Evolutionary conservation across 2,329 filamentous ascomycete genomes (phyloP).

Genomic region (Curvularia sp.): DNA sequence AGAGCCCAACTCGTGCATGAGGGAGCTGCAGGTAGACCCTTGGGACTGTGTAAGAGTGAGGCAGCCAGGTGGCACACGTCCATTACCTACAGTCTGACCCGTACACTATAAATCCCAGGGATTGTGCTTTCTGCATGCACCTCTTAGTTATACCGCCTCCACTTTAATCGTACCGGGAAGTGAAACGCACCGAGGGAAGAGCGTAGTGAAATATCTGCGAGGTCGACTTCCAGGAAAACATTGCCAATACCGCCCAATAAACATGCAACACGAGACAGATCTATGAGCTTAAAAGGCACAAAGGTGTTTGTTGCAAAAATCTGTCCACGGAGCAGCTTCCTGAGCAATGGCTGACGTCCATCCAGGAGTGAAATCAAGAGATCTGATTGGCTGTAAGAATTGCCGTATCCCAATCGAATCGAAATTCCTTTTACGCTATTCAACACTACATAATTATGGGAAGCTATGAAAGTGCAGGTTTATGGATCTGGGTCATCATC

Average conservation of each 20-base stretch:
- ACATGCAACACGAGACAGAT: not conserved
- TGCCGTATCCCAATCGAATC: constrained; percentile 14
- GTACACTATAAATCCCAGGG: not conserved
- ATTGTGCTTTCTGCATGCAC: not conserved
- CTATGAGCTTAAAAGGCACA: not conserved
- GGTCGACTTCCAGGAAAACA: not conserved
- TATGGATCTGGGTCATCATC: not conserved
- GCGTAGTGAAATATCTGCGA: not conserved
- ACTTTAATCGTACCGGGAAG: not conserved
- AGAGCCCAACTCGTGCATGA: constrained; percentile 1
- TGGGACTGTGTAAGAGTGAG: not conserved
- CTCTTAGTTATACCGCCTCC: not conserved
- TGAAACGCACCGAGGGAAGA: not conserved
- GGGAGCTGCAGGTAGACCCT: not conserved
- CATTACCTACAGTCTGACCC: not conserved
- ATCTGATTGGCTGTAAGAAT: constrained; percentile 9
- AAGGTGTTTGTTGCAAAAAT: not conserved
- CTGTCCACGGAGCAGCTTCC: not conserved
- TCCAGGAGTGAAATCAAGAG: not conserved
- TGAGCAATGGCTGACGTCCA: not conserved
- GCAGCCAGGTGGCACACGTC: not conserved
- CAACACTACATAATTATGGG: constrained; percentile 3
- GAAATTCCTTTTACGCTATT: constrained; percentile 4
- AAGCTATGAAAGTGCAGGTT: not conserved
- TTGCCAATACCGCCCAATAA: not conserved